Percentiles rank a stretch among this genome's conserved stretches.
Conservation (phyloP, 495 filamentous ascomycete species). For the Trichoderma parareesei region DNA sequence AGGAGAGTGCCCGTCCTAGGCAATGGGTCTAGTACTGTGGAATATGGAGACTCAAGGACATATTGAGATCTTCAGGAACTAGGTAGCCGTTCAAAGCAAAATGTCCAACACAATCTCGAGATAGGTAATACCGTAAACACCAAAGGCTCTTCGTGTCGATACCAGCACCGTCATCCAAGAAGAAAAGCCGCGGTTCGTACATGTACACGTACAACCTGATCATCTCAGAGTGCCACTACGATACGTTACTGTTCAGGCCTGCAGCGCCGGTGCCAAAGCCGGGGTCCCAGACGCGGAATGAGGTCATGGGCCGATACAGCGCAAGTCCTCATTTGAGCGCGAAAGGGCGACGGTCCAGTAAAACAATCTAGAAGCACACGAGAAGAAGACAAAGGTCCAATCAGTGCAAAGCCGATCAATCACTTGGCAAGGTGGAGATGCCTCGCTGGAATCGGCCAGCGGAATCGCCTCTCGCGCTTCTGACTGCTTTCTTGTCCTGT, state of each 20-base stretch:
- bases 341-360: slow-evolving; percentile 2
- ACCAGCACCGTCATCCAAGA: too few relatives aligned
- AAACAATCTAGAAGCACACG: slow-evolving; percentile 7
- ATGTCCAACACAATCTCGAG: too few relatives aligned
- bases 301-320: slow-evolving; percentile 4
- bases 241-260: neutral
- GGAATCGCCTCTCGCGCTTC: neutral
- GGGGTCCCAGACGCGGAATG: neutral
- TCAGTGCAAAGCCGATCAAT: neutral
- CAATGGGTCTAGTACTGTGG: too few relatives aligned
- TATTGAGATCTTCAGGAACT: too few relatives aligned
- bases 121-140: too few relatives aligned
- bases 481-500: neutral
- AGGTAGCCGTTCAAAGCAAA: too few relatives aligned
- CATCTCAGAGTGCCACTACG: neutral
- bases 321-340: neutral
- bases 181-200: neutral
- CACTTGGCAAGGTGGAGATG: neutral
- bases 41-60: too few relatives aligned
- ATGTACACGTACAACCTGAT: neutral
- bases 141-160: too few relatives aligned
- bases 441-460: neutral
- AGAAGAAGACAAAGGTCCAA: neutral
- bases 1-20: too few relatives aligned
- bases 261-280: slow-evolving; percentile 1